Base-by-base conservation (phyloP, 768 basidiomycete genomes). In the Rhizopogon vulgaris region DNA sequence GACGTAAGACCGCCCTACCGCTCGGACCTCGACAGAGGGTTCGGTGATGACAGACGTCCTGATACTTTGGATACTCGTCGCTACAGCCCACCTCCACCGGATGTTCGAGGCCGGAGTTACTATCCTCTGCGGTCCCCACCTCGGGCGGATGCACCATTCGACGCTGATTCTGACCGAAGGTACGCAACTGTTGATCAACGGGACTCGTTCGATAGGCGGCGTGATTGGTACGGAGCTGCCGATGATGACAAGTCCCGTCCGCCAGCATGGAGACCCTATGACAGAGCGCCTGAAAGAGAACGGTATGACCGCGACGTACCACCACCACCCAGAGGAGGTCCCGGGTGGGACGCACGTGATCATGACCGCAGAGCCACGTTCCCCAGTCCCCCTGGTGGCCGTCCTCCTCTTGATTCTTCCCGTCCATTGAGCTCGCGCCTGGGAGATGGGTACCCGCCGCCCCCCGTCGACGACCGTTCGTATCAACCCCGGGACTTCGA, bases 211-310 rank as follows among this genome's bases (percentile, higher is more conserved):
- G 63, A 66, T 32, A 60, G 67, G 38, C 56, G 65, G 37, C 63
- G 65, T 32, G 63, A 63, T 11, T 64, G 66, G 60, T 63, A 63
- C 36, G 62, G 57, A 25, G 62, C 66, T 42, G 69, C 71, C 38
- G 72, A 76, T 6, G 72, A 77, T 34, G 75, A 76, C 49, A 73
- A 73, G 47, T 59, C 63, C 38, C 65, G 73, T 50, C 56, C 54
- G 12, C 54, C 56, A 11, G 40, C 56, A 12, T 69, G 59, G 67
- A 61, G 66, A 49, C 52, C 61, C 15, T 72, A 71, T 62, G 76
- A 78, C 2, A 60, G 71, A 48, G 62, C 58, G 0, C 46, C 63
- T 12, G 72, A 73, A 7, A 62, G 68, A 55, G 69, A 74, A 11
- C 64, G 73, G 34, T 72, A 68, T 51, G 74, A 75, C 5, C 67